Evolutionary conservation across 1,284 basidiomycete genomes (phyloP).

Genomic region (Puccinia horiana): DNA sequence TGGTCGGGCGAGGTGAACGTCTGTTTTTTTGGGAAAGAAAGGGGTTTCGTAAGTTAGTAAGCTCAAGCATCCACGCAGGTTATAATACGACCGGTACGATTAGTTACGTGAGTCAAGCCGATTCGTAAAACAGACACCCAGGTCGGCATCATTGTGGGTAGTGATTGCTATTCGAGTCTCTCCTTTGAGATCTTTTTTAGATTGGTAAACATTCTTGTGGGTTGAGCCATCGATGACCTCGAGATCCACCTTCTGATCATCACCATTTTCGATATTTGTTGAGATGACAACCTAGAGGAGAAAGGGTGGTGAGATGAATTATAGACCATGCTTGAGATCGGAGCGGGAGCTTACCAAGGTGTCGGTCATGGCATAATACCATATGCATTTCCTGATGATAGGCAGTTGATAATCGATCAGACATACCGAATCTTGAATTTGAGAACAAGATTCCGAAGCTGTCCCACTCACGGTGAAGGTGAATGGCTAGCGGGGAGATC

Average conservation of each 20-base stretch:
- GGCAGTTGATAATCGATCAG: neutral
- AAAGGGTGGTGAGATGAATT: constrained; percentile 16
- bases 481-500: constrained; percentile 22
- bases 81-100: neutral
- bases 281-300: constrained; percentile 37
- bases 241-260: constrained; percentile 68
- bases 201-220: constrained; percentile 85
- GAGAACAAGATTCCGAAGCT: neutral
- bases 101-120: constrained; percentile 70
- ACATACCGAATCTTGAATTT: constrained; percentile 2
- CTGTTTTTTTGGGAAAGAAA: neutral
- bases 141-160: constrained; percentile 86
- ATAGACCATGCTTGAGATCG: constrained; percentile 1
- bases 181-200: constrained; percentile 80
- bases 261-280: constrained; percentile 48
- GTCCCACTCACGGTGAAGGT: constrained; percentile 35
- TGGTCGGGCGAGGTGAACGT: neutral
- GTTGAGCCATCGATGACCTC: constrained; percentile 88
- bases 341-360: constrained; percentile 66
- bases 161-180: constrained; percentile 94
- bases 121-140: constrained; percentile 93
- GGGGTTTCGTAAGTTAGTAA: neutral
- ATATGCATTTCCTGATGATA: constrained; percentile 69
- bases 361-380: constrained; percentile 84
- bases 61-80: neutral